These are phyloP conservation scores for Pythium insidiosum DNA, from an alignment of 352 stramenopile species.

Conservation along the genomic window DNA sequence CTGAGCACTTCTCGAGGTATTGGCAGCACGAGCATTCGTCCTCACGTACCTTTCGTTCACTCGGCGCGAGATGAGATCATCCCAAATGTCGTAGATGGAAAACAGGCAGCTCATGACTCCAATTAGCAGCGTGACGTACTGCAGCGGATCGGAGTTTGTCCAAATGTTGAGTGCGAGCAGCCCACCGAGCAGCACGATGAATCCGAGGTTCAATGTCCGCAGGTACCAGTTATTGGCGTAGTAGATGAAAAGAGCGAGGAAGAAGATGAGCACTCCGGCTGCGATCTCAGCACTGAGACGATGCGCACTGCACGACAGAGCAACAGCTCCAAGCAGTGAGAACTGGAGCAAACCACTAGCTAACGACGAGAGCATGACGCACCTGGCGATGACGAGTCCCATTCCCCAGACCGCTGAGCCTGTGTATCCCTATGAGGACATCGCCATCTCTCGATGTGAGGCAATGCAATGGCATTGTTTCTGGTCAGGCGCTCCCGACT, in stretches of 20 bases:
- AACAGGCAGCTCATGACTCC: constrained; percentile 90
- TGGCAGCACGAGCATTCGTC: neutral
- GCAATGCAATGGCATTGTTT: too few species aligned
- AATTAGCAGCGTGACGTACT: constrained; percentile 84
- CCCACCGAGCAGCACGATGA: constrained; percentile 76
- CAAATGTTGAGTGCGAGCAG: constrained; percentile 64
- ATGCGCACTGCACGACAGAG: constrained; percentile 36
- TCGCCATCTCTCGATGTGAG: too few species aligned
- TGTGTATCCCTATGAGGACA: constrained; percentile 83
- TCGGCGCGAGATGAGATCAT: constrained; percentile 85
- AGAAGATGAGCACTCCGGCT: constrained; percentile 81
- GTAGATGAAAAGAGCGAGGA: constrained; percentile 80
- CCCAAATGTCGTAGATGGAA: constrained; percentile 88
- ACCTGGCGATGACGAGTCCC: constrained; percentile 68
- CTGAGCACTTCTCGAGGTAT: neutral
- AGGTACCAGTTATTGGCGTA: constrained; percentile 86
- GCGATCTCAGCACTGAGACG: constrained; percentile 54
- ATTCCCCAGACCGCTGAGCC: constrained; percentile 85
- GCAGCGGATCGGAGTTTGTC: constrained; percentile 55
- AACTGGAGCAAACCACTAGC: too few species aligned
- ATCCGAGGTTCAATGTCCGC: constrained; percentile 72
- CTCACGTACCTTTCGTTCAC: constrained; percentile 63
- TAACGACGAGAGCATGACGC: too few species aligned
- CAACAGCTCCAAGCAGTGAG: too few species aligned
- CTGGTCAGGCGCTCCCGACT: too few species aligned